Base-by-base conservation (phyloP, 768 basidiomycete genomes). In the Aureoboletus auriporus region DNA sequence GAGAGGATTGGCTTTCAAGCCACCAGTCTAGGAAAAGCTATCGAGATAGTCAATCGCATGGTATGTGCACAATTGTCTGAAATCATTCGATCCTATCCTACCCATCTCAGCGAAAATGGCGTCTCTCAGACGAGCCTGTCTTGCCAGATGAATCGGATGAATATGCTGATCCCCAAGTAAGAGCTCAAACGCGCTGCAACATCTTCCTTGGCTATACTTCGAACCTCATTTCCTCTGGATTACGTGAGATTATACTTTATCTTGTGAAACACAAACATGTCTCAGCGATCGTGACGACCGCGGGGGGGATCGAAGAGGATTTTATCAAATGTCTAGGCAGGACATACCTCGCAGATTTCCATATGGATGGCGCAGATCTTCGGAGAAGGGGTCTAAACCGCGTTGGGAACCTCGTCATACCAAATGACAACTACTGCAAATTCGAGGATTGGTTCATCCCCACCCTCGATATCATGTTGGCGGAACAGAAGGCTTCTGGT, bases 401-500 rank as follows among this genome's bases (percentile, higher is more conserved):
- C 31, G 93, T 98, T 52, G 96, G 96, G 29, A 99, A 99, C 62
- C 80, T 99, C 37, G 72, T 99, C 49, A 83, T 99, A 2, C 96
- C 96, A 4, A 99, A 99, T 63, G 92, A 96, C 59, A 98, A 98
- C 64, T 99, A 99, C 69, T 98, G 96, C 82, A 87, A 89, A 61
- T 99, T 98, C 58, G 96, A 99, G 70, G 95, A 98, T 65, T 99
- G 96, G 96, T 79, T 98, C n/a, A 84, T 82, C 16, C 96, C 96
- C 2, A 89, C 97, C 47, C 78, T 99, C 36, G 87, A 98, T 62
- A 62, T 73, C 28, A 91, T 99, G 91, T 78, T 97, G 28, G 78
- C 72, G 10, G 96, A 99, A 63, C 96, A 99, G 70, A 80, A 83
- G 54, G 69, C 74, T 47, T 75, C 70, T 37, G 83, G 84, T 27